Evolutionary conservation across 345 rosid species (phyloP).

Genomic region (Crucihimalaya himalaica): DNA sequence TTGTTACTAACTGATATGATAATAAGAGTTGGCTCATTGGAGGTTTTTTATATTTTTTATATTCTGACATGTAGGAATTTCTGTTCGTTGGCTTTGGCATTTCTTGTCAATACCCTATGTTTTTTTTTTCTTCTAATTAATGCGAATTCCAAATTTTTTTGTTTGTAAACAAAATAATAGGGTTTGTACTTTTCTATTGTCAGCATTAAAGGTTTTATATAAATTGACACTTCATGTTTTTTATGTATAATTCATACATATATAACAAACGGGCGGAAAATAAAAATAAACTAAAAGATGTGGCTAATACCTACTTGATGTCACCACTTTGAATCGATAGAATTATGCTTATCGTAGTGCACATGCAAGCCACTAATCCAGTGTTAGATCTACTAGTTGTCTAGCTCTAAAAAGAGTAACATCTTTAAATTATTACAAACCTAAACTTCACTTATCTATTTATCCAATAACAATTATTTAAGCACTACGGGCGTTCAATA

Average conservation of each 20-base stretch:
- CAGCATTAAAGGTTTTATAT: neutral
- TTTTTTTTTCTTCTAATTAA: neutral
- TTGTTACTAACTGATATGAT: conserved; percentile 20
- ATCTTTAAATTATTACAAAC: conserved; percentile 12
- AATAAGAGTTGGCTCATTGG: conserved; percentile 21
- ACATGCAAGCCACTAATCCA: conserved; percentile 33
- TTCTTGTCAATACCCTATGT: neutral
- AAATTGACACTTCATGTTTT: neutral
- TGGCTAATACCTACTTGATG: conserved; percentile 4
- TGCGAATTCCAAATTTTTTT: neutral
- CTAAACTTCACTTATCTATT: neutral
- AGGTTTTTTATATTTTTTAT: neutral
- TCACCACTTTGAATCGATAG: neutral
- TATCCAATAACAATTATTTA: neutral
- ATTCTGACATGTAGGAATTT: conserved; percentile 34
- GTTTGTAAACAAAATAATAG: neutral
- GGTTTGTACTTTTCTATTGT: neutral
- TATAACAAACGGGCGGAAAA: neutral
- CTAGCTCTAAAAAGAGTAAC: conserved; percentile 22
- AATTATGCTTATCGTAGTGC: conserved; percentile 6
- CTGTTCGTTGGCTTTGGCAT: conserved; percentile 29
- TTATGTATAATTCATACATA: neutral
- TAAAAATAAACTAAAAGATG: neutral
- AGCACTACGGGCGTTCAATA: neutral
- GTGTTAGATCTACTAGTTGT: conserved; percentile 13